Evolutionary conservation across 2,329 filamentous ascomycete genomes (phyloP), one percentile per base, ranked within the genome.

Genomic region (Exophiala xenobiotica): DNA sequence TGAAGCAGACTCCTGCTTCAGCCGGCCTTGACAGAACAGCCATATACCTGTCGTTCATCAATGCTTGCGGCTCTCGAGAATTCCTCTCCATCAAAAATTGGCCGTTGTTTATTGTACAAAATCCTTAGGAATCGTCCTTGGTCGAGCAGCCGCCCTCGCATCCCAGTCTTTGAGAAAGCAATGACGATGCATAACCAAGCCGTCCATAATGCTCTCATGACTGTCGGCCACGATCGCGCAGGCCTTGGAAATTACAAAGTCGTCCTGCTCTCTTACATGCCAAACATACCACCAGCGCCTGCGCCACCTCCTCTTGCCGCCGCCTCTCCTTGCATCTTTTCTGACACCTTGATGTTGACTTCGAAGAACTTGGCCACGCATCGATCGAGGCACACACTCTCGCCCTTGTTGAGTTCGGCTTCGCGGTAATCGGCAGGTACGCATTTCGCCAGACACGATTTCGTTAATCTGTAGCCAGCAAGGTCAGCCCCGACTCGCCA

Each of bases 331-430:
- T 96, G 90, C 84, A 97, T 90, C 76, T 95, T 89, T 76, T 97
- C 91, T 66, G 88, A 92, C 54, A 97, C 89, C 79, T 96, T 97
- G 78, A 96, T 85, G 72, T 96, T 95, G 67, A 96, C 91, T 65
- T 97, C 92, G 76, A 99, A 96, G 79, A 97, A 99, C 78, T 99
- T 99, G 68, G 88, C 82, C 52, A 95, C 88, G 76, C 95, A 99
- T 67, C 93, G 89, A 77, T 99, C 93, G 64, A 99, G 85, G 78
- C 95, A 99, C 64, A 99, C 93, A 63, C 87, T 90, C 76, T 99
- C 93, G 79, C 91, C 95, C 78, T 99, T 99, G 83, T 96, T 96
- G 67, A 99, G 85, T 65, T 99, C 92, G 71, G 82, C 84, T 78
- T 99, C 93, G 70, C 90, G 90, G 83, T 97, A 99, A 65, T 92